phyloP scores from a whole-genome alignment of 2,329 filamentous ascomycete genomes.

The Ramularia endophylla region DNA sequence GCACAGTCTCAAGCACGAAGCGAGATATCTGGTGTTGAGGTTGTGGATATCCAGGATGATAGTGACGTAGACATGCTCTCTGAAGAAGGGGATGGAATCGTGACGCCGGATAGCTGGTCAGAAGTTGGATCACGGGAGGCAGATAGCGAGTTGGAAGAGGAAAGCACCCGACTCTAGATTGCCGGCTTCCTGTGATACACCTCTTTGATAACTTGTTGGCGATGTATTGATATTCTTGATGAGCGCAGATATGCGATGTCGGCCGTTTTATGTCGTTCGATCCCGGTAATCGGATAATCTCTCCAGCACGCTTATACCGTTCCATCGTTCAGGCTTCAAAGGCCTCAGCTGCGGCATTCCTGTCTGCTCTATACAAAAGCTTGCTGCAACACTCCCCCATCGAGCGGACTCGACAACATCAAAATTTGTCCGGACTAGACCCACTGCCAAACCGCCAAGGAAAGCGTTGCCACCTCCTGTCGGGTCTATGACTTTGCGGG shows the following conservation, averaged over 20 bases:
- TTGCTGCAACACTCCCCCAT: conserved; percentile 77
- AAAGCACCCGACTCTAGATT: too few species aligned
- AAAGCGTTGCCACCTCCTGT: conserved; percentile 94
- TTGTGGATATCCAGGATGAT: conserved; percentile 28
- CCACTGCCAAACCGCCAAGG: conserved; percentile 57
- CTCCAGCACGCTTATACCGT: conserved; percentile 38
- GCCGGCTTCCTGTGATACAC: too few species aligned
- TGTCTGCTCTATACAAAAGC: conserved; percentile 91
- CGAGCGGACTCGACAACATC: conserved; percentile 63
- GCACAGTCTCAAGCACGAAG: conserved; percentile 15
- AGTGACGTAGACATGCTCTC: conserved; percentile 32
- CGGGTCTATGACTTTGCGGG: conserved; percentile 68
- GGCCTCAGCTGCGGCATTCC: conserved; percentile 61
- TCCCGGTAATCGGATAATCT: conserved; percentile 35
- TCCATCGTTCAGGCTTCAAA: conserved; percentile 41
- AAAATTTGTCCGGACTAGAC: conserved; percentile 49
- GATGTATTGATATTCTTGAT: too few species aligned
- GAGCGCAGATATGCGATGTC: neutral
- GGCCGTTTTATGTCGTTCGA: conserved; percentile 1
- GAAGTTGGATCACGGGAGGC: conserved; percentile 33
- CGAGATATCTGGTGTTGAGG: conserved; percentile 23
- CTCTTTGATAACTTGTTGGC: too few species aligned
- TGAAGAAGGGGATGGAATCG: conserved; percentile 30
- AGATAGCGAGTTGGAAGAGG: conserved; percentile 28
- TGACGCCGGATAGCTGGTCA: conserved; percentile 33